Percentiles rank a stretch among this genome's conserved stretches.
Evolutionary conservation across 192 early-diverging fungal species (phyloP).

Genomic region (Backusella westeae): DNA sequence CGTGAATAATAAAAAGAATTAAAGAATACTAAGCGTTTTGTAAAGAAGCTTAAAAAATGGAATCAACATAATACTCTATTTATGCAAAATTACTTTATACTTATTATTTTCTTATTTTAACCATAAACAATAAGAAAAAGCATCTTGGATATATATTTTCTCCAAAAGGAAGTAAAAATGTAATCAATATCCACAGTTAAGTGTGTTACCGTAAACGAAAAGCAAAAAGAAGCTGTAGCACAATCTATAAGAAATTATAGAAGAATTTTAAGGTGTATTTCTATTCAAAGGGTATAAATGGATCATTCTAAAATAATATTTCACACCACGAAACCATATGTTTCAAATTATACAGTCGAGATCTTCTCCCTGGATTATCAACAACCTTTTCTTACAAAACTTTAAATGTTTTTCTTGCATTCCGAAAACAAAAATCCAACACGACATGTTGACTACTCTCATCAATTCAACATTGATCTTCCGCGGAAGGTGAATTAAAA

Average conservation of each 20-base stretch:
- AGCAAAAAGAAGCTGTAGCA: neutral
- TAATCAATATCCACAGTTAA: neutral
- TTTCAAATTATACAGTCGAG: neutral
- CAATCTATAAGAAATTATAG: constrained; percentile 3
- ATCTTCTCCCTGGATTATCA: neutral
- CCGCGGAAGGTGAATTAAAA: neutral
- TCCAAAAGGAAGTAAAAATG: neutral
- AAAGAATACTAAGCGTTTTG: neutral
- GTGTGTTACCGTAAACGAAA: neutral
- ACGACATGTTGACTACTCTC: neutral
- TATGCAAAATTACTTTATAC: neutral
- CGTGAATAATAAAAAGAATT: neutral
- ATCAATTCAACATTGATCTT: neutral
- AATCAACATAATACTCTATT: neutral
- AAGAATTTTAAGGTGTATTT: neutral
- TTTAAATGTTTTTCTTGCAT: neutral
- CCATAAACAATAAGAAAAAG: neutral
- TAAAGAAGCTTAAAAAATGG: neutral
- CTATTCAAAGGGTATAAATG: neutral
- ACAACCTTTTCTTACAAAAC: neutral
- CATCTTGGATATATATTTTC: neutral
- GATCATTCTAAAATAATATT: constrained; percentile 7
- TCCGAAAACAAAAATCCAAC: neutral
- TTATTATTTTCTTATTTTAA: neutral
- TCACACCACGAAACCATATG: neutral